Conservation (phyloP, 345 rosid genomes). For the Eutrema yunnanense region DNA sequence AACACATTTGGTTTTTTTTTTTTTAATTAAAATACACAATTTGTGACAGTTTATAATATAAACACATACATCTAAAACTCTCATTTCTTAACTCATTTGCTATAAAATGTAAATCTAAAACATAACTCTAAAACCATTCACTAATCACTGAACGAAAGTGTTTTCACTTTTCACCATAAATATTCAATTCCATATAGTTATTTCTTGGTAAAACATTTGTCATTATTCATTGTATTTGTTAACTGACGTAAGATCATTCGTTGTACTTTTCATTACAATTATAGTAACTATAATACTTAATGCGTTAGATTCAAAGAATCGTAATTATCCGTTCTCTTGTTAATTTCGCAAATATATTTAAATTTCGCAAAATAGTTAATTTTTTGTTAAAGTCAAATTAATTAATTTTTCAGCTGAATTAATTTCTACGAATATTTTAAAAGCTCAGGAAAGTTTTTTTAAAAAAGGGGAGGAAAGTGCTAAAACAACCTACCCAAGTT, state of each 20-base stretch:
- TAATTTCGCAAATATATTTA: not conserved
- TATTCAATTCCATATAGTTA: not conserved
- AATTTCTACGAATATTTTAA: constrained; percentile 8
- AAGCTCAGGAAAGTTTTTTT: constrained; percentile 6
- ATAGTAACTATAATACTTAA: constrained; percentile 12
- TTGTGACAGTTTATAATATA: not conserved
- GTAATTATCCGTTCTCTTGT: constrained; percentile 8
- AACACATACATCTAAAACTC: not conserved
- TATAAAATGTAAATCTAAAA: not conserved
- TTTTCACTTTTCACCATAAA: not conserved
- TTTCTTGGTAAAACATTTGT: not conserved
- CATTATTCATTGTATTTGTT: constrained; percentile 18
- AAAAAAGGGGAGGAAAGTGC: constrained; percentile 26
- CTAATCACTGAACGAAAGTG: not conserved
- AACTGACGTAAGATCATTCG: constrained; percentile 7
- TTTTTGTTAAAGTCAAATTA: not conserved
- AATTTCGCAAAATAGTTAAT: not conserved
- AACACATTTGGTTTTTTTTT: not conserved
- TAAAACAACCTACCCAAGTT: constrained; percentile 37
- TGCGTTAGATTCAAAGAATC: constrained; percentile 24
- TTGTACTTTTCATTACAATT: constrained; percentile 6
- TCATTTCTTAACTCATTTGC: not conserved
- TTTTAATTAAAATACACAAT: not conserved
- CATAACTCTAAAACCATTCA: not conserved
- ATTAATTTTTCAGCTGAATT: not conserved